phyloP scores from a whole-genome alignment of 148 eudicot genomes.

The Rhododendron mucronatum region DNA sequence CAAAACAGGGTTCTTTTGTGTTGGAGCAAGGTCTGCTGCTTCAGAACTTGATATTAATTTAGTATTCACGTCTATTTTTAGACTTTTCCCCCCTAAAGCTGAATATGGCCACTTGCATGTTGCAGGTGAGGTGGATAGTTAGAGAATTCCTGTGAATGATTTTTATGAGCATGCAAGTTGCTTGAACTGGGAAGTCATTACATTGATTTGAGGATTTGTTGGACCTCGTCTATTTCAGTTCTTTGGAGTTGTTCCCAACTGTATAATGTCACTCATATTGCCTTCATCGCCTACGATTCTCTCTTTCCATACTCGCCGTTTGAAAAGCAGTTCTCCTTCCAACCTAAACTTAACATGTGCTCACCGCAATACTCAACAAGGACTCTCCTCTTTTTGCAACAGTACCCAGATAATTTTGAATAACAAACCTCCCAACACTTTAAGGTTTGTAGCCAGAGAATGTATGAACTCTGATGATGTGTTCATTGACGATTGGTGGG shows the following conservation, averaged over 20 bases:
- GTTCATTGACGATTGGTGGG: conserved; percentile 19
- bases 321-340: not conserved
- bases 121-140: not conserved
- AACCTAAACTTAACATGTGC: conserved; percentile 1
- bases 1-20: not conserved
- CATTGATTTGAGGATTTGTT: not conserved
- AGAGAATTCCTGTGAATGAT: not conserved
- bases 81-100: not conserved
- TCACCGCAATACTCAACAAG: conserved; percentile 6
- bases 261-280: not conserved
- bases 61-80: not conserved
- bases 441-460: conserved; percentile 16
- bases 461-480: conserved; percentile 15
- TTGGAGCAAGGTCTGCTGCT: not conserved
- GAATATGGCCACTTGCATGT: conserved; percentile 8
- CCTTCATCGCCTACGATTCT: not conserved
- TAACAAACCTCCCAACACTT: conserved; percentile 5
- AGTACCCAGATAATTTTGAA: not conserved
- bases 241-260: not conserved
- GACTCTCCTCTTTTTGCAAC: not conserved
- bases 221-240: not conserved
- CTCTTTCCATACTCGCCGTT: not conserved
- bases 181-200: not conserved
- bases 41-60: not conserved
- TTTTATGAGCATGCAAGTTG: not conserved